phyloP scores from a whole-genome alignment of 2,329 filamentous ascomycete genomes.

The Talaromyces pinophilus region DNA sequence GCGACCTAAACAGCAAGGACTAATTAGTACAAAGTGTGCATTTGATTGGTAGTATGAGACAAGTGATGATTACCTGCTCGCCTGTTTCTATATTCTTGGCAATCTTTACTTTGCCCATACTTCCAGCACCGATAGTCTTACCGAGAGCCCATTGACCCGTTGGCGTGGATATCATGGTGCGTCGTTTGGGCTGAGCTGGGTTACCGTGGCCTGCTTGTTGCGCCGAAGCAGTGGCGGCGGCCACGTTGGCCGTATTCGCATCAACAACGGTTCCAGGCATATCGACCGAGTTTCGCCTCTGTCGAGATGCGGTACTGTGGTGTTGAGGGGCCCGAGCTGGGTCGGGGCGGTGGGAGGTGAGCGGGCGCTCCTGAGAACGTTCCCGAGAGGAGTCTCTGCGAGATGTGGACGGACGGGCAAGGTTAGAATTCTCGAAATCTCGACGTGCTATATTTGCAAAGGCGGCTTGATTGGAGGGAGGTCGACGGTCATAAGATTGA shows the following conservation, averaged over 20 bases:
- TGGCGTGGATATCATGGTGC: conserved; percentile 84
- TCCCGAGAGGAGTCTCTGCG: conserved; percentile 68
- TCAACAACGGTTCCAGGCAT: conserved; percentile 53
- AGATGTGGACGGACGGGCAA: conserved; percentile 59
- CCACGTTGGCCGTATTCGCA: conserved; percentile 56
- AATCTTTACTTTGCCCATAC: conserved; percentile 98
- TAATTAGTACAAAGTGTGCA: not conserved
- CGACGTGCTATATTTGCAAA: conserved; percentile 61
- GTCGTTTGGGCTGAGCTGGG: conserved; percentile 51
- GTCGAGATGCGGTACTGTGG: conserved; percentile 43
- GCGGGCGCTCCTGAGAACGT: conserved; percentile 48
- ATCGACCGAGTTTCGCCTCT: conserved; percentile 47
- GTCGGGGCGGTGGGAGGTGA: conserved; percentile 55
- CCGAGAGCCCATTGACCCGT: conserved; percentile 93
- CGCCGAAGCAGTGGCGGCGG: conserved; percentile 56
- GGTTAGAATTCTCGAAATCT: conserved; percentile 72
- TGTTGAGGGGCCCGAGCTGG: conserved; percentile 50
- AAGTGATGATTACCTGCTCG: conserved; percentile 69
- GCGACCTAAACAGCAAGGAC: conserved; percentile 64
- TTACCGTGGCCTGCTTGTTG: conserved; percentile 47
- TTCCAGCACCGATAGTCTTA: conserved; percentile 95
- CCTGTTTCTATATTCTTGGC: conserved; percentile 85
- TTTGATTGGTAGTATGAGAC: not conserved
- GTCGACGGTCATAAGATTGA: conserved; percentile 48
- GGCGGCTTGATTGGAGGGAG: conserved; percentile 49